Conservation (phyloP, 1,284 basidiomycete genomes). For the Lentinula novae-zelandiae region DNA sequence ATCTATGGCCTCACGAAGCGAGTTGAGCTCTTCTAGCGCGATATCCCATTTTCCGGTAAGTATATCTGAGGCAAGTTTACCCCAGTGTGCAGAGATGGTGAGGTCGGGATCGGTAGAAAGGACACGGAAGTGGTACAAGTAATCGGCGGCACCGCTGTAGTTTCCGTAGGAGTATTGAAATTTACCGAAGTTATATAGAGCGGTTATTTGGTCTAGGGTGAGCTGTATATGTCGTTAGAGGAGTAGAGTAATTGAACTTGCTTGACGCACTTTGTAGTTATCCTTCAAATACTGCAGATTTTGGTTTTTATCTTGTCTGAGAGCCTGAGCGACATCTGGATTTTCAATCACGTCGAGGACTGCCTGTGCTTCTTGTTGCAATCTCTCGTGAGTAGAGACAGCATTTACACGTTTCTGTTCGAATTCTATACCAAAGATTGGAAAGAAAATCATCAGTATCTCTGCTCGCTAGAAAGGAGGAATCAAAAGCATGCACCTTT, state of each 20-base stretch:
- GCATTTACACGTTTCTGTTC: constrained; percentile 76
- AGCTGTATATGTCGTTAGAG: constrained; percentile 49
- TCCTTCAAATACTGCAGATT: constrained; percentile 94
- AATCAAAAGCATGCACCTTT: constrained; percentile 43
- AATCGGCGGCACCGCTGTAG: constrained; percentile 95
- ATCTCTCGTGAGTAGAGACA: constrained; percentile 77
- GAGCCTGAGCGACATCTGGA: constrained; percentile 87
- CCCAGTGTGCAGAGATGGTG: constrained; percentile 96
- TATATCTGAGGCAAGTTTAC: constrained; percentile 95
- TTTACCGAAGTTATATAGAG: constrained; percentile 96
- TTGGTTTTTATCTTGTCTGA: constrained; percentile 95
- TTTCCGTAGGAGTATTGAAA: constrained; percentile 98
- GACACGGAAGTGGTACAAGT: constrained; percentile 97
- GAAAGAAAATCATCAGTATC: not conserved
- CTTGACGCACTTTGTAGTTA: constrained; percentile 75
- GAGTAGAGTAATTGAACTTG: constrained; percentile 7
- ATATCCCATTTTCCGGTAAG: constrained; percentile 93
- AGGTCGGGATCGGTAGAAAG: constrained; percentile 91
- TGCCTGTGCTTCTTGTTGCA: constrained; percentile 87
- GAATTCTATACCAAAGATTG: constrained; percentile 56
- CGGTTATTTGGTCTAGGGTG: constrained; percentile 91
- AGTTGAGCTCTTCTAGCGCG: constrained; percentile 91
- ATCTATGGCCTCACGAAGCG: constrained; percentile 90
- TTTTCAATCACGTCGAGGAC: constrained; percentile 97
- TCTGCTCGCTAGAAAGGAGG: not conserved